Evolutionary conservation across 2,329 filamentous ascomycete genomes (phyloP).

Genomic region (Epichloe uncinata): DNA sequence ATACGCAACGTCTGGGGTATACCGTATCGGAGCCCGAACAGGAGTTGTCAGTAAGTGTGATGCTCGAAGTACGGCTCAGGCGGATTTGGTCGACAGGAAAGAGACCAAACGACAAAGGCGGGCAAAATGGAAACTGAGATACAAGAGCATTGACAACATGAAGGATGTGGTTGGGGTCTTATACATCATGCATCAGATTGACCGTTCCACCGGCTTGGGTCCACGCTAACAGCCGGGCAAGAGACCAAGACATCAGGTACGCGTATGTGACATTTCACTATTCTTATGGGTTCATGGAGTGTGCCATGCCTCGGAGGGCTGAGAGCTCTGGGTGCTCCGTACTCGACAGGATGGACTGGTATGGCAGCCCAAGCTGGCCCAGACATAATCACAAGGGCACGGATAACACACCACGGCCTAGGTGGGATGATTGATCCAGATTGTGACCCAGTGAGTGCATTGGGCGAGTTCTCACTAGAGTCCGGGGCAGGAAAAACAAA

Average conservation of each 20-base stretch:
- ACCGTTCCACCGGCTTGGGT: constrained; percentile 3
- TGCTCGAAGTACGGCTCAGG: not conserved
- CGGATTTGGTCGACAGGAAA: not conserved
- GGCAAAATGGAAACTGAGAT: not conserved
- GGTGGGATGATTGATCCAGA: constrained; percentile 4
- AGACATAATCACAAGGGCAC: constrained; percentile 3
- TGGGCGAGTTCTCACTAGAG: not conserved
- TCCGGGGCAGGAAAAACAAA: not conserved
- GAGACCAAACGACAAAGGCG: not conserved
- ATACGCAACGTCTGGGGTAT: constrained; percentile 2
- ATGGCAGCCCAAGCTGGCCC: not conserved
- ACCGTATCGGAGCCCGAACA: not conserved
- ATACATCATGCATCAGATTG: constrained; percentile 5
- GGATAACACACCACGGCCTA: constrained; percentile 3
- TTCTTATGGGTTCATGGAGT: not conserved
- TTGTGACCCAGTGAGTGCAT: constrained; percentile 1
- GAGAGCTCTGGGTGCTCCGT: not conserved
- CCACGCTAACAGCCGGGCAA: not conserved
- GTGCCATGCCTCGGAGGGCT: not conserved
- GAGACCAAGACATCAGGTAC: constrained; percentile 2
- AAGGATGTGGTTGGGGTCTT: constrained; percentile 7
- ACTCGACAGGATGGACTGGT: not conserved
- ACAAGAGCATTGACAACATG: not conserved
- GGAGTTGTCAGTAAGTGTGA: not conserved
- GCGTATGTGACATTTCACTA: not conserved